Evolutionary conservation across 2,329 filamentous ascomycete species (phyloP).

Genomic region (Diaporthe ilicicola): DNA sequence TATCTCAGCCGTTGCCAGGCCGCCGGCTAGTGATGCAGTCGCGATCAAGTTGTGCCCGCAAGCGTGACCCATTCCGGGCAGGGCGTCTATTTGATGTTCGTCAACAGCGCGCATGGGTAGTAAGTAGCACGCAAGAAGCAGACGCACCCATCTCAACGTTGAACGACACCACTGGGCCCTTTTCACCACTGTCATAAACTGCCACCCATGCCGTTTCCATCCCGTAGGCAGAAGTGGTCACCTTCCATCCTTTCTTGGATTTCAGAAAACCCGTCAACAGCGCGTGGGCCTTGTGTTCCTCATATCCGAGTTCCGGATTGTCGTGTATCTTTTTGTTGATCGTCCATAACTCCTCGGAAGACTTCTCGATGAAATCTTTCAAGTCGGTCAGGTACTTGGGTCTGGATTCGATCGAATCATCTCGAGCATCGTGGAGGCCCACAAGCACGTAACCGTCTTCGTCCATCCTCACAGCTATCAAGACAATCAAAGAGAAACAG

Average conservation of each 20-base stretch:
- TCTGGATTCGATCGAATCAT: neutral
- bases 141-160: slow-evolving; percentile 55
- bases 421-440: neutral
- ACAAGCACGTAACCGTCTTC: slow-evolving; percentile 18
- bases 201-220: slow-evolving; percentile 63
- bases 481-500: neutral
- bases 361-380: slow-evolving; percentile 47
- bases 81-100: slow-evolving; percentile 48
- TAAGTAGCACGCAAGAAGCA: neutral
- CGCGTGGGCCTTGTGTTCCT: slow-evolving; percentile 59
- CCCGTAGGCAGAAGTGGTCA: slow-evolving; percentile 59
- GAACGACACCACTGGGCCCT: slow-evolving; percentile 56
- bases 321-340: slow-evolving; percentile 62
- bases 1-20: slow-evolving; percentile 55
- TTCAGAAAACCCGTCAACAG: slow-evolving; percentile 57
- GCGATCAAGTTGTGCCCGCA: slow-evolving; percentile 66
- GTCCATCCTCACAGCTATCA: neutral
- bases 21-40: slow-evolving; percentile 55
- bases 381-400: slow-evolving; percentile 44
- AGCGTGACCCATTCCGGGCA: slow-evolving; percentile 60
- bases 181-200: slow-evolving; percentile 53
- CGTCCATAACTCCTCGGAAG: slow-evolving; percentile 50
- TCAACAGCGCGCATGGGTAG: neutral
- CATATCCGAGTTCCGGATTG: slow-evolving; percentile 57
- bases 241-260: slow-evolving; percentile 55